Conservation (phyloP, 805 yeast species). For the Cyberlindnera misumaiensis region DNA sequence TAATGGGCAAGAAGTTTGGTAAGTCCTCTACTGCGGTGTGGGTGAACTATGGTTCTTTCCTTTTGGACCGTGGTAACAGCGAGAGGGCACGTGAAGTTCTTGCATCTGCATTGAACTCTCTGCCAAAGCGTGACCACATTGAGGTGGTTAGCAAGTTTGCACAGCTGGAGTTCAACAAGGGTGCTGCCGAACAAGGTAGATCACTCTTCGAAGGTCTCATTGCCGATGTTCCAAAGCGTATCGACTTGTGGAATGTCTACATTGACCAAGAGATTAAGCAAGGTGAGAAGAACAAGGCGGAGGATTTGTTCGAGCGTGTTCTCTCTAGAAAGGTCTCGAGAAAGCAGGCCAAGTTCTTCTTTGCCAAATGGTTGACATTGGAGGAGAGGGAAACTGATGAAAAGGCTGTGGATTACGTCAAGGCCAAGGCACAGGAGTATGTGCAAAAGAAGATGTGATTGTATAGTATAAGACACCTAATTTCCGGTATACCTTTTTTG, state of each 20-base stretch:
- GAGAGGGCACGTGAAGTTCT: constrained; percentile 68
- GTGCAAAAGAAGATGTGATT: constrained; percentile 29
- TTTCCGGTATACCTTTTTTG: not conserved
- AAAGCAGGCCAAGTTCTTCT: constrained; percentile 92
- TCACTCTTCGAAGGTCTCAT: constrained; percentile 89
- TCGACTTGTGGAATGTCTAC: constrained; percentile 93
- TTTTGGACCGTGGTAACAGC: constrained; percentile 47
- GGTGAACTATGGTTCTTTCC: constrained; percentile 74
- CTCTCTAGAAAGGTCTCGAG: constrained; percentile 56
- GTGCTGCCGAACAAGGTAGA: constrained; percentile 92
- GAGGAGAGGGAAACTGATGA: constrained; percentile 67
- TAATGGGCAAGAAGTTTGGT: constrained; percentile 76
- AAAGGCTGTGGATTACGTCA: constrained; percentile 73
- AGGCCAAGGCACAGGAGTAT: constrained; percentile 83
- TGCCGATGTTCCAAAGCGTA: constrained; percentile 83
- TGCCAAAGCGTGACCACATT: constrained; percentile 68
- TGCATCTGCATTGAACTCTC: constrained; percentile 62
- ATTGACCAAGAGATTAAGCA: constrained; percentile 85
- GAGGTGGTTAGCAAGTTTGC: constrained; percentile 86
- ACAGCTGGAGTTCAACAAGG: constrained; percentile 76
- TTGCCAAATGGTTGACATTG: constrained; percentile 81
- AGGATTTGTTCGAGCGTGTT: constrained; percentile 78
- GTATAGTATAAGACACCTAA: no score
- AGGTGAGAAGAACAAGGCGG: constrained; percentile 60
- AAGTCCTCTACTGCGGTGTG: constrained; percentile 60